These are phyloP conservation scores for Verticillium nonalfalfae DNA, from an alignment of 2,329 filamentous ascomycete genomes.

Conservation along the genomic window DNA sequence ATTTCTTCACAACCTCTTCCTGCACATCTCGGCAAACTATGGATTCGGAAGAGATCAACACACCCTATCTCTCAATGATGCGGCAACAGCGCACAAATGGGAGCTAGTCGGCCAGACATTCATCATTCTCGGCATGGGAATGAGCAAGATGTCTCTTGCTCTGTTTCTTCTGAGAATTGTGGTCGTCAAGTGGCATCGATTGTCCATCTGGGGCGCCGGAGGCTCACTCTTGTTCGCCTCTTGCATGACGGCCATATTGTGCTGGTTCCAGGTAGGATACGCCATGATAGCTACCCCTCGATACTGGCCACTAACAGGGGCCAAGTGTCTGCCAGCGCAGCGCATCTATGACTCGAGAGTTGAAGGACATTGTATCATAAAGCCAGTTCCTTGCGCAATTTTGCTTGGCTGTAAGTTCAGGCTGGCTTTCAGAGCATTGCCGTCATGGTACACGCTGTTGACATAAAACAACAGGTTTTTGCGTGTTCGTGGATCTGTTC, in stretches of 20 bases:
- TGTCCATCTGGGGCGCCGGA: conserved; percentile 25
- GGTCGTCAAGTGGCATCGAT: conserved; percentile 22
- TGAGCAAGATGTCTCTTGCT: conserved; percentile 29
- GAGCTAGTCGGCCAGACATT: conserved; percentile 27
- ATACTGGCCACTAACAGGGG: neutral
- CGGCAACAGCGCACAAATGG: conserved; percentile 19
- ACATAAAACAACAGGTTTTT: neutral
- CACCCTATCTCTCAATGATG: conserved; percentile 6
- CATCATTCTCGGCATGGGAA: conserved; percentile 28
- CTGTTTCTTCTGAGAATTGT: conserved; percentile 31
- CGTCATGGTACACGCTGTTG: neutral
- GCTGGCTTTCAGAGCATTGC: neutral
- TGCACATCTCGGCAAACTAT: neutral
- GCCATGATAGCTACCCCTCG: neutral
- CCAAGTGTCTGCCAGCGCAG: neutral
- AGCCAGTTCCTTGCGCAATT: conserved; percentile 1
- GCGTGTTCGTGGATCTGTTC: conserved; percentile 21
- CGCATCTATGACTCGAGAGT: neutral
- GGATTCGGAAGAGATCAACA: neutral
- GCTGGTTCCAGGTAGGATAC: neutral
- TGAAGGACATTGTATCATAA: conserved; percentile 6
- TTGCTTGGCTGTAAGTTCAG: neutral
- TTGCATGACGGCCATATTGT: neutral
- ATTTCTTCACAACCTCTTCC: conserved; percentile 22
- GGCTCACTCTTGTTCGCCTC: neutral